Base-by-base conservation (phyloP, 2,329 filamentous ascomycete genomes). In the Phialophora chinensis region DNA sequence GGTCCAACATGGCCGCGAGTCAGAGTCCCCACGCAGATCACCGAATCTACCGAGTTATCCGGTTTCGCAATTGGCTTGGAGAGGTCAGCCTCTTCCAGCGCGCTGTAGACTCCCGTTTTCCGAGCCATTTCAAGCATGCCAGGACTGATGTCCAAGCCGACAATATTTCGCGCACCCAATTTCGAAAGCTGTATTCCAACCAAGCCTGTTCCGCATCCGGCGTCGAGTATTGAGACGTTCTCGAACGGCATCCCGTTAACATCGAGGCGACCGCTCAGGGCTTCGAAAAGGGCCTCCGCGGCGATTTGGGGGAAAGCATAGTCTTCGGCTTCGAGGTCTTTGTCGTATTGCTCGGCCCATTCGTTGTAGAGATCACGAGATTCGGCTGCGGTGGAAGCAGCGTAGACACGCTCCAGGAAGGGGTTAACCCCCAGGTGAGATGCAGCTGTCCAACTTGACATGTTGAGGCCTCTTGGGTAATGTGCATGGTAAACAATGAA, bases 1-100 rank as follows among this genome's bases (percentile, higher is more conserved):
- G 85, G 84, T 0, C 84, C 85, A 42, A 87, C 81, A 68, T 87
- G 85, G 11, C 83, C 84, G 61, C 82, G 79, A 0, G 85, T 87
- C 67, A 87, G 80, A 2, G 84, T 86, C 29, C 85, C 85, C 27
- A 83, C 80, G 75, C 85, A 87, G 1, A 81, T 79, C 20, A 86
- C 78, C 4, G 81, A 79, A 59, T 85, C 84, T 69, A 85, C 86
- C 2, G 74, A 75, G 10, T 76, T 76, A 66, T 82, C 78, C 3
- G 75, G 66, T 44, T 75, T 73, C 3, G 77, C 71, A 14, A 87
- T 76, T 0, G 74, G 77, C 57, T 79, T 75, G 20, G 81, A 83
- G 67, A 87, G 74, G 70, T 87, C 84, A 1, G 77, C 80, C 2
- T 78, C 72, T 20, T 77, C 75, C 10, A 87, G 76, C 20, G 77